Percentiles rank a stretch among this genome's conserved stretches.
These are phyloP conservation scores for Phytophthora pseudosyringae DNA, from an alignment of 352 stramenopile species.

Conservation along the genomic window DNA sequence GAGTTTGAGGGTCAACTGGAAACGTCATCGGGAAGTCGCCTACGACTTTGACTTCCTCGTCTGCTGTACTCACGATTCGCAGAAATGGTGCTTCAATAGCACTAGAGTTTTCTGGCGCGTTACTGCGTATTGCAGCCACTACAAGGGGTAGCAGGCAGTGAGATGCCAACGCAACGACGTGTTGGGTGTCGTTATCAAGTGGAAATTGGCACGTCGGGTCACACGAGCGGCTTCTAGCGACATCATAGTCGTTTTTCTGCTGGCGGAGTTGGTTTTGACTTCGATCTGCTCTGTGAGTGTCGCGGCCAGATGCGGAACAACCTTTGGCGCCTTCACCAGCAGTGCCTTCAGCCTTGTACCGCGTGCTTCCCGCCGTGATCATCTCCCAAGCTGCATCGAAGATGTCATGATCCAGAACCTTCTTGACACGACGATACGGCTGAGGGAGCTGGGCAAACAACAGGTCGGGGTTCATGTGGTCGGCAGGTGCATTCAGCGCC, in stretches of 20 bases:
- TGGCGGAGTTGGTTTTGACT: slow-evolving; percentile 10
- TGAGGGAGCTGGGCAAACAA: slow-evolving; percentile 66
- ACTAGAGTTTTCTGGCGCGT: neutral
- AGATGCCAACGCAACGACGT: slow-evolving; percentile 17
- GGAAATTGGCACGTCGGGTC: slow-evolving; percentile 29
- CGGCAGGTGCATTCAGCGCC: slow-evolving; percentile 49
- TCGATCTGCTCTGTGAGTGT: slow-evolving; percentile 17
- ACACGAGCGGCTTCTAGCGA: slow-evolving; percentile 51
- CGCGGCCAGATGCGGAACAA: slow-evolving; percentile 9
- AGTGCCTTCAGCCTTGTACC: slow-evolving; percentile 45
- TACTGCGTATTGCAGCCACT: slow-evolving; percentile 12
- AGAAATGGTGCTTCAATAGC: neutral
- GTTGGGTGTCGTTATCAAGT: slow-evolving; percentile 11
- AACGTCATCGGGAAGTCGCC: slow-evolving; percentile 18
- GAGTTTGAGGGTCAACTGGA: slow-evolving; percentile 4
- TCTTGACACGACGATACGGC: slow-evolving; percentile 68
- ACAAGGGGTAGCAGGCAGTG: slow-evolving; percentile 25
- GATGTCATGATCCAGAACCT: slow-evolving; percentile 69
- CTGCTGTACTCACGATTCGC: slow-evolving; percentile 6
- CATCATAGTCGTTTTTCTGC: slow-evolving; percentile 49
- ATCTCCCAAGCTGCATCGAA: slow-evolving; percentile 60
- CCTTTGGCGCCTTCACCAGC: neutral
- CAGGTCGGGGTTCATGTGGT: slow-evolving; percentile 73
- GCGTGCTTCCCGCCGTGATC: slow-evolving; percentile 50
- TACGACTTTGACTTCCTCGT: neutral